Evolutionary conservation across 768 basidiomycete species (phyloP).

Genomic region (Fistulinella prunicolor): DNA sequence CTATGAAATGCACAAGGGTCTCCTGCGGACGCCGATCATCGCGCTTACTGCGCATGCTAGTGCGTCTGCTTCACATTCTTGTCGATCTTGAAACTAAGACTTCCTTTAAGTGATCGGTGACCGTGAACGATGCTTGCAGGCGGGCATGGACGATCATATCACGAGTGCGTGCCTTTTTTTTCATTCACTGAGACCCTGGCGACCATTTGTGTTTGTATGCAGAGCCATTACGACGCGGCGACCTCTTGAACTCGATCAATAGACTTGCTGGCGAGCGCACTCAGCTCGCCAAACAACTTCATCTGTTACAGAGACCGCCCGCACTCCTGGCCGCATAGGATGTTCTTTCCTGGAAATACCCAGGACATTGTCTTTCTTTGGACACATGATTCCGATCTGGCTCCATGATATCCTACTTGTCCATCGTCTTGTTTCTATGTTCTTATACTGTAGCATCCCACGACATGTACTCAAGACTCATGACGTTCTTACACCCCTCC

Average conservation of each 20-base stretch:
- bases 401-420: constrained; percentile 11
- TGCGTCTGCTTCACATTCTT: constrained; percentile 40
- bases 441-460: constrained; percentile 14
- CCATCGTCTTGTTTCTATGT: not conserved
- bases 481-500: too few species aligned
- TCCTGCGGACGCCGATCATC: constrained; percentile 84
- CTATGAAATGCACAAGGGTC: constrained; percentile 70
- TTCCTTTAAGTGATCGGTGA: constrained; percentile 76
- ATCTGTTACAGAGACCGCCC: constrained; percentile 31
- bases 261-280: constrained; percentile 69
- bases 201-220: constrained; percentile 1
- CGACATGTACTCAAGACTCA: not conserved
- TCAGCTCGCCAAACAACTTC: constrained; percentile 31
- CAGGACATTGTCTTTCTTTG: not conserved
- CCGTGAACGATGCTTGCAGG: constrained; percentile 69
- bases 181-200: not conserved
- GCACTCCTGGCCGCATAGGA: constrained; percentile 28
- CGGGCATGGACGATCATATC: constrained; percentile 83
- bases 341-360: constrained; percentile 2
- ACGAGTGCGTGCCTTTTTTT: constrained; percentile 53
- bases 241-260: constrained; percentile 78
- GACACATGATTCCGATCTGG: too few species aligned
- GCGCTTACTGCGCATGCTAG: constrained; percentile 97
- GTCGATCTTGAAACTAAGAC: constrained; percentile 6
- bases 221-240: constrained; percentile 79